Evolutionary conservation across 495 filamentous ascomycete species (phyloP).

Genomic region (Neurospora sp.): DNA sequence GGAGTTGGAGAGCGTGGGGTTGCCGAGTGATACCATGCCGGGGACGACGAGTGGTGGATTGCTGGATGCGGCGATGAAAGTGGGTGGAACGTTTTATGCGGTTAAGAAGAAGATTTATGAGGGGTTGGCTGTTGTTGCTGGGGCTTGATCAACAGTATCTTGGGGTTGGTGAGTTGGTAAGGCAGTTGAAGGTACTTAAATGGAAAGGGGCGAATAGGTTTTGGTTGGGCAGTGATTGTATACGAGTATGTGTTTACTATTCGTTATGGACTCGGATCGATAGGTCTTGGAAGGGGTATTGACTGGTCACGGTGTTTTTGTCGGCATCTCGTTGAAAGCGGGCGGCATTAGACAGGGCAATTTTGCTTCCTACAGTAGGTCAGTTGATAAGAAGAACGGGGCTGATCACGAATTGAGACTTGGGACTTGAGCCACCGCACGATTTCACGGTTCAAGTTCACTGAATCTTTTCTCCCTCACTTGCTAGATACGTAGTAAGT

Average conservation of each 20-base stretch:
- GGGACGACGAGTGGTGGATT: neutral
- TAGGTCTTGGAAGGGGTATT: too few relatives aligned
- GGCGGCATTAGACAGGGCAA: neutral
- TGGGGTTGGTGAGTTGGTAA: too few relatives aligned
- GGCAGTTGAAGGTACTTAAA: too few relatives aligned
- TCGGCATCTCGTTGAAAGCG: neutral
- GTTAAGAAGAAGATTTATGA: slow-evolving; percentile 25
- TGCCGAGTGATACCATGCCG: slow-evolving; percentile 14
- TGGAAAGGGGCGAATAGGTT: too few relatives aligned
- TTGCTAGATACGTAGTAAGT: too few relatives aligned
- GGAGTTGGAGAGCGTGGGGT: slow-evolving; percentile 73
- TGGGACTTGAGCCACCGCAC: too few relatives aligned
- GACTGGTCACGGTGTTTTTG: too few relatives aligned
- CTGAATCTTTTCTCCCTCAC: too few relatives aligned
- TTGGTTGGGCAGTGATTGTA: neutral
- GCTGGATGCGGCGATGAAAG: neutral
- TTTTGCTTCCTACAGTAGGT: neutral
- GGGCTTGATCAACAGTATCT: slow-evolving; percentile 6
- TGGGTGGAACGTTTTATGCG: slow-evolving; percentile 20
- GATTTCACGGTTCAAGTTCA: too few relatives aligned
- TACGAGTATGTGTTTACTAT: neutral
- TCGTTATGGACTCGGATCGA: too few relatives aligned
- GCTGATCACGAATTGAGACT: neutral
- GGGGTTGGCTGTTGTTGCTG: slow-evolving; percentile 25
- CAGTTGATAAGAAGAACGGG: neutral